Percentiles rank a stretch among this genome's conserved stretches.
phyloP scores from a whole-genome alignment of 2,329 filamentous ascomycete genomes.

The Monosporascus sp. region DNA sequence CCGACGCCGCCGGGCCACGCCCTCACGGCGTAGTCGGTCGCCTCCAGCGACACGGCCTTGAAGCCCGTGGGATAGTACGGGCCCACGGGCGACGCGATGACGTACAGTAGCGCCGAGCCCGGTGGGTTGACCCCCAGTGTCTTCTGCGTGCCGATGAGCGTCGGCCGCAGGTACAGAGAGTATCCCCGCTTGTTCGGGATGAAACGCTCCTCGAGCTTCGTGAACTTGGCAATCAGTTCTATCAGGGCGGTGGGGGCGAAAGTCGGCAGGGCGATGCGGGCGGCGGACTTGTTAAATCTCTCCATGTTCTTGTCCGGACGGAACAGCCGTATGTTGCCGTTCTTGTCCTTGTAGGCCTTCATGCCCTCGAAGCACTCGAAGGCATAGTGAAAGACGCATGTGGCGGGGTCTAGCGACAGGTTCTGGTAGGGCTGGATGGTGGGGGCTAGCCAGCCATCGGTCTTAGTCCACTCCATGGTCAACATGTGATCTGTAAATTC shows the following conservation, averaged over 20 bases:
- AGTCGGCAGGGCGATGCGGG: constrained; percentile 87
- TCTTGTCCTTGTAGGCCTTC: constrained; percentile 93
- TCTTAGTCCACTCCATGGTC: constrained; percentile 83
- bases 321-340: constrained; percentile 78
- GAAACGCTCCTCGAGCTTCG: constrained; percentile 78
- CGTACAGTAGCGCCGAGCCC: constrained; percentile 83
- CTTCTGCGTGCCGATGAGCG: constrained; percentile 93
- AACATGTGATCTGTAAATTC: constrained; percentile 99
- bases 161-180: constrained; percentile 91
- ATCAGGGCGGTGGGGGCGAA: constrained; percentile 71
- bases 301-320: constrained; percentile 95
- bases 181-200: constrained; percentile 85
- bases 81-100: constrained; percentile 93
- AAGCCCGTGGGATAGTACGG: constrained; percentile 98
- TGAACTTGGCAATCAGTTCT: constrained; percentile 75
- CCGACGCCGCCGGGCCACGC: constrained; percentile 97
- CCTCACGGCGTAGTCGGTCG: constrained; percentile 92
- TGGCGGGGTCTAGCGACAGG: constrained; percentile 90
- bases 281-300: constrained; percentile 83
- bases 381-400: constrained; percentile 97
- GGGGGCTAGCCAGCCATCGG: constrained; percentile 76
- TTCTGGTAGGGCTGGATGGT: constrained; percentile 93
- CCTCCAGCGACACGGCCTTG: constrained; percentile 93
- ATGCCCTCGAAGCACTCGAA: constrained; percentile 98
- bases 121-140: constrained; percentile 92